Conservation (phyloP, 768 basidiomycete genomes). For the Suillus occidentalis region DNA sequence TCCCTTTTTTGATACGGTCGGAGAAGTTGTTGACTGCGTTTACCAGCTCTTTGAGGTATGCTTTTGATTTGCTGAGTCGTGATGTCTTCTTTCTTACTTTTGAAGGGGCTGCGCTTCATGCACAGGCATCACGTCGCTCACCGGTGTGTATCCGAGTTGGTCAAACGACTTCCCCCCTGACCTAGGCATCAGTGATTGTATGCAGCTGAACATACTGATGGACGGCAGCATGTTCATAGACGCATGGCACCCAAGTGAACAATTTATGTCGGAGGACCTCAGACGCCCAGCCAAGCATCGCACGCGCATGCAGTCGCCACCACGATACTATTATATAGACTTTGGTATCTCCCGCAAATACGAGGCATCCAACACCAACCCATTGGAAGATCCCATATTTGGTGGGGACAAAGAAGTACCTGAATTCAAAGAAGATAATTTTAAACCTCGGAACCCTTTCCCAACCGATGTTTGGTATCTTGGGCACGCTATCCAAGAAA, state of each 20-base stretch:
- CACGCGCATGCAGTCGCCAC: slow-evolving; percentile 29
- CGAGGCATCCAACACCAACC: slow-evolving; percentile 23
- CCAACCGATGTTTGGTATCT: slow-evolving; percentile 45
- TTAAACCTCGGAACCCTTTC: slow-evolving; percentile 39
- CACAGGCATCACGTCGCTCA: slow-evolving; percentile 39
- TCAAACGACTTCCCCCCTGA: slow-evolving; percentile 7
- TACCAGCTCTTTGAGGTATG: slow-evolving; percentile 27
- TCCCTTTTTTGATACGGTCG: slow-evolving; percentile 20
- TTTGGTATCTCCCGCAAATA: slow-evolving; percentile 37
- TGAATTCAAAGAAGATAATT: slow-evolving; percentile 35
- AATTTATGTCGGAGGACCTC: not conserved
- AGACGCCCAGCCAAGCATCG: slow-evolving; percentile 25
- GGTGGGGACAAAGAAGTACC: slow-evolving; percentile 46
- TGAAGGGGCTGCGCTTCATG: slow-evolving; percentile 40
- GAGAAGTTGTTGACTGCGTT: slow-evolving; percentile 24
- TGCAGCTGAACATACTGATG: slow-evolving; percentile 35
- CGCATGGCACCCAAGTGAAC: slow-evolving; percentile 24
- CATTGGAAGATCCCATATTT: slow-evolving; percentile 29
- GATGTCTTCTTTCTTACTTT: no score
- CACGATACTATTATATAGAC: slow-evolving; percentile 37
- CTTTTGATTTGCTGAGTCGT: no score
- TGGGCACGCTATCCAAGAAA: slow-evolving; percentile 37
- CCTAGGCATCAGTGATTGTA: slow-evolving; percentile 29
- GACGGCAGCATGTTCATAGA: slow-evolving; percentile 29
- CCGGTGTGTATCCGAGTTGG: slow-evolving; percentile 24